Conservation (phyloP, 176 grass and related monocot genomes). For the Musa acuminata region DNA sequence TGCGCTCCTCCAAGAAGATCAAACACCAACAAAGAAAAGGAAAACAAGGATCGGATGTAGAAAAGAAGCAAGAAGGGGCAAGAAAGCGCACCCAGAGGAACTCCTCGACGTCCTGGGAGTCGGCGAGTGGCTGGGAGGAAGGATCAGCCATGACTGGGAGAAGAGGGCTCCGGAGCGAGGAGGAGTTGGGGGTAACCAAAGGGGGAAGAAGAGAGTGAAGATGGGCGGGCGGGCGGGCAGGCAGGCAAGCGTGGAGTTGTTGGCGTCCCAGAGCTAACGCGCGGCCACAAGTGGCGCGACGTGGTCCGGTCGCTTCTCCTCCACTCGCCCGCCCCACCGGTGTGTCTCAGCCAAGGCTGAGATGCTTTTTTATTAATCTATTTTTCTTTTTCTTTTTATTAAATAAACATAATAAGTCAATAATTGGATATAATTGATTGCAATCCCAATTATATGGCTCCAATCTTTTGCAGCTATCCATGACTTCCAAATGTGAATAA, state of each 20-base stretch:
- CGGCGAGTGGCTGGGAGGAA: conserved; percentile 16
- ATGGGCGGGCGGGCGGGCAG: conserved; percentile 2
- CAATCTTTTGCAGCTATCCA: too few relatives aligned
- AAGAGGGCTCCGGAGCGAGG: background rate
- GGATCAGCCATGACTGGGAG: conserved; percentile 27
- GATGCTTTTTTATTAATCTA: too few relatives aligned
- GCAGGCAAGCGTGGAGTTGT: background rate
- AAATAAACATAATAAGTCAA: too few relatives aligned
- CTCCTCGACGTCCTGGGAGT: conserved; percentile 38
- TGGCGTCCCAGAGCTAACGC: conserved; percentile 20
- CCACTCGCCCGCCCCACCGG: background rate
- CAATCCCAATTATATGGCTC: too few relatives aligned
- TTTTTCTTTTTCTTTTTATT: too few relatives aligned
- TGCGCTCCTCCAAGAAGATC: conserved; percentile 22
- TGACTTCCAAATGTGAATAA: too few relatives aligned
- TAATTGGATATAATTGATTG: too few relatives aligned
- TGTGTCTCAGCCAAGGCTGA: too few relatives aligned
- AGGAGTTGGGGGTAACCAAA: background rate
- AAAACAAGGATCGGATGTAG: background rate
- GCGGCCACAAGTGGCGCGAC: conserved; percentile 26
- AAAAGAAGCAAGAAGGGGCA: background rate
- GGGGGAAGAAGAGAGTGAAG: background rate
- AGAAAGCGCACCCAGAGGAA: conserved; percentile 47
- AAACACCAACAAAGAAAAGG: background rate
- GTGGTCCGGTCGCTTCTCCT: conserved; percentile 33